Evolutionary conservation across 169 alveolate species (phyloP), one percentile per base, ranked within the genome.

Genomic region (Plasmodium inui): DNA sequence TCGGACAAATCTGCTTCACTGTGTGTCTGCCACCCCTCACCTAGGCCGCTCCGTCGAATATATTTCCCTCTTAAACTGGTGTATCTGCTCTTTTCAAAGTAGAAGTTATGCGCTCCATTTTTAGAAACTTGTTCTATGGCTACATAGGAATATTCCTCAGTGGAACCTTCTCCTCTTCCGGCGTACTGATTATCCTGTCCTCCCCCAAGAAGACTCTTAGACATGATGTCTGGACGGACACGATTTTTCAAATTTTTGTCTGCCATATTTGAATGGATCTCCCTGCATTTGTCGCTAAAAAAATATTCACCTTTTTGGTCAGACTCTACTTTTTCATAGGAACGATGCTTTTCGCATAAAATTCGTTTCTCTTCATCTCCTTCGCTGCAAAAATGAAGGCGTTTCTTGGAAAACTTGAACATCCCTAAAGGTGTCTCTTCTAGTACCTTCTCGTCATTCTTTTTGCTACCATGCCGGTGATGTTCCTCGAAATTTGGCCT

Each of bases 231-330:
- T 14, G 73, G 30, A 34, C 84, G 37, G 37, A 39, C 17, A 78
- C 41, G 12, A 22, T 78, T 78, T 12, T 46, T 78, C 28, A 19
- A n/a, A 39, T 78, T 46, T 37, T 12, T 7, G 4, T 78, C 61
- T 32, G 39, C 34, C 70, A 57, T 61, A 83, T 57, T 83, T 83
- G 79, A 3, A 37, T 83, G 70, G 9, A 17, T 44, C 46, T 84
- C 57, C 76, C 55, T 34, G 19, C 70, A 41, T 4, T 67, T 67
- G 17, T 67, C 76, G 37, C 76, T n/a, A 67, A 28, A 67, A 67
- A 67, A 4, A 67, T 67, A 67, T 67, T 67, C 76, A 10, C 37
- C 37, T 9, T 67, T 67, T 67, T 67, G 41, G 37, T 67, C 30
- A 67, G 2, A 8, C 30, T 7, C 37, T 67, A 67, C 37, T 19